Evolutionary conservation across 2,329 filamentous ascomycete species (phyloP).

Genomic region (Xylaria sp.): DNA sequence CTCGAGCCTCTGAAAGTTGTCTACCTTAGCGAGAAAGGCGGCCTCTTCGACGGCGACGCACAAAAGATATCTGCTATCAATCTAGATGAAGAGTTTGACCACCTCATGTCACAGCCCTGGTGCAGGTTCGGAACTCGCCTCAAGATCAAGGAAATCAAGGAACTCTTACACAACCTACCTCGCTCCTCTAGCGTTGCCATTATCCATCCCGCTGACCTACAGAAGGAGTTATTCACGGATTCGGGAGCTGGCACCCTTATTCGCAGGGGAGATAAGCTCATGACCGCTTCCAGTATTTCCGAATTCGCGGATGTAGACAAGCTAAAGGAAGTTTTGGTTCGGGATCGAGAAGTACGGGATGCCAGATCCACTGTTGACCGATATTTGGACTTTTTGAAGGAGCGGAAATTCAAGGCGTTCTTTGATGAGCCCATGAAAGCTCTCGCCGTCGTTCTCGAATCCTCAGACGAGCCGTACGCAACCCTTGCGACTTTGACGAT

Average conservation of each 20-base stretch:
- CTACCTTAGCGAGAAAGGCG: slow-evolving; percentile 98
- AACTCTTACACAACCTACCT: slow-evolving; percentile 86
- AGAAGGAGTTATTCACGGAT: slow-evolving; percentile 97
- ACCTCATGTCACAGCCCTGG: slow-evolving; percentile 93
- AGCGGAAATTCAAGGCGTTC: slow-evolving; percentile 88
- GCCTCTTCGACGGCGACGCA: slow-evolving; percentile 90
- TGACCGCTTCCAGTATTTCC: slow-evolving; percentile 74
- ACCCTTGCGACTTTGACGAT: slow-evolving; percentile 92
- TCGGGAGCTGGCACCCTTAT: slow-evolving; percentile 94
- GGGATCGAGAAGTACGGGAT: slow-evolving; percentile 84
- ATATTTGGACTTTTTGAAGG: slow-evolving; percentile 82
- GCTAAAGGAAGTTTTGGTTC: slow-evolving; percentile 83
- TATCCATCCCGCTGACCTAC: slow-evolving; percentile 93
- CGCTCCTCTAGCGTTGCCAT: slow-evolving; percentile 95
- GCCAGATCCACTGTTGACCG: slow-evolving; percentile 85
- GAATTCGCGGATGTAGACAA: slow-evolving; percentile 80
- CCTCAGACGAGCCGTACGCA: slow-evolving; percentile 72
- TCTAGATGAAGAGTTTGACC: slow-evolving; percentile 93
- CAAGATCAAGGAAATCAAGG: slow-evolving; percentile 98
- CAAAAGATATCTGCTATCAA: slow-evolving; percentile 98
- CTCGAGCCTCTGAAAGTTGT: slow-evolving; percentile 97
- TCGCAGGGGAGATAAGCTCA: slow-evolving; percentile 88
- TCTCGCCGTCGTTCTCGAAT: slow-evolving; percentile 85
- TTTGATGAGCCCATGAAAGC: slow-evolving; percentile 95
- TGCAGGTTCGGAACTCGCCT: slow-evolving; percentile 92